Base-by-base conservation (phyloP, 768 basidiomycete species). In the Strobilomyces confusus region DNA sequence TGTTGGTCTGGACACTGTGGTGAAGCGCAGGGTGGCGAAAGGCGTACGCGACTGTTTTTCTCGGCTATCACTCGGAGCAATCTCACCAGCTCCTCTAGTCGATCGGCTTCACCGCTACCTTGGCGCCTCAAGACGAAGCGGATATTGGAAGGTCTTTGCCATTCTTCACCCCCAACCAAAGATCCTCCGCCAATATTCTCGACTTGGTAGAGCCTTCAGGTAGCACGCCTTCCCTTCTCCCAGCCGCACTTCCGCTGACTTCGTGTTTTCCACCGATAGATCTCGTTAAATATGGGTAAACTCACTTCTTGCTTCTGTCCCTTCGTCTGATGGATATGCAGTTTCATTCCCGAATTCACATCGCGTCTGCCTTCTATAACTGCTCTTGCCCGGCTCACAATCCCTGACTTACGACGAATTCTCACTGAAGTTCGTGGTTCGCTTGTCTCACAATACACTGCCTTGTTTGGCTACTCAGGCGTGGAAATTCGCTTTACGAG, bases 311-410 rank as follows among this genome's bases (percentile, higher is more conserved):
- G 9, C 32, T 29, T 43, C 25, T 20, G 29, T 17, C n/a, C 36
- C 26, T 22, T 33, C 9, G 22, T 40, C 60, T 34, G 42, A 68
- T 33, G 34, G 17, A 42, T 29, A 25, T 38, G 29, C 53, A 89
- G 89, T 4, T 89, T 97, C 58, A 98, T 98, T 53, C 95, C 95
- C 22, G 95, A 98, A 72, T 98, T 98, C 61, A 80, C 95, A 47
- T 92, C 90, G 17, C 88, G 95, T 26, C 72, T 97, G n/a, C 95
- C 95, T 5, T 87, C 92, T n/a, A 78, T 94, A 33, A 89, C 95
- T 5, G 84, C 92, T 1, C 79, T 98, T 7, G 70, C 86, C 7
- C 87, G 89, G 7, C 77, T 98, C 3, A 87, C 89, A 6, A 79
- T 88, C 11, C 66, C 81, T 12, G 95, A 98, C 69, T 77, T 98